Base-by-base conservation (phyloP, 1,139 yeast species). In the Taphrina pruni region DNA sequence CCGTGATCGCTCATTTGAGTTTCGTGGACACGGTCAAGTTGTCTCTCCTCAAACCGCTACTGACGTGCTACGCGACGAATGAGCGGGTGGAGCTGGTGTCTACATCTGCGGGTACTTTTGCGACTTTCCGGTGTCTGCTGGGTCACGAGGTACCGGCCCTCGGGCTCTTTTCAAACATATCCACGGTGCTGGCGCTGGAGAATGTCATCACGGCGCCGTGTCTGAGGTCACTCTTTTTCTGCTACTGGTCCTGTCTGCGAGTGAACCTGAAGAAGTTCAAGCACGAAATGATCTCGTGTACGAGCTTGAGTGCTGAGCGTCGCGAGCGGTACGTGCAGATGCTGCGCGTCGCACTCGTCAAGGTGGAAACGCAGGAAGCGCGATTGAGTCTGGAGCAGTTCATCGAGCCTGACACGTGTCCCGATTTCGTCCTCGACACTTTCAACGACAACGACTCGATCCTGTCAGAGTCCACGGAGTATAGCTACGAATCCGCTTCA, bases 221-320 rank as follows among this genome's bases (percentile, higher is more conserved):
- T 17, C 21, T 54, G 43, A 32, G 58, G 43, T 17, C 43, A 17
- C 35, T 38, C 41, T 54, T 54, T 21, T 38, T 20, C 58, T 54
- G 58, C 21, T 54, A 54, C 21, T 54, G 58, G 58, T 54, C 43
- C 4, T 54, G 58, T 20, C 17, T 54, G 58, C 54, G 36, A 8
- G n/a, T 14, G 11, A 50, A 50, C 8, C 36, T 50, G 12, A 32
- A 35, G n/a, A 21, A 50, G 36, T 50, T 50, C 54, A 50, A 50
- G 36, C 54, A 26, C 36, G 54, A 21, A 21, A 21, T 50, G 11
- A 5, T 35, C 11, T 9, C 32, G 8, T 50, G 36, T 21, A 8
- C 32, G 2, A 35, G 8, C 14, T n/a, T 50, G 36, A 21, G 21
- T 50, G 1, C n/a, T 2, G 36, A 50, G n/a, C 32, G 54, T 6